Conservation (phyloP, 2,329 filamentous ascomycete genomes). For the Alternaria postmessia region DNA sequence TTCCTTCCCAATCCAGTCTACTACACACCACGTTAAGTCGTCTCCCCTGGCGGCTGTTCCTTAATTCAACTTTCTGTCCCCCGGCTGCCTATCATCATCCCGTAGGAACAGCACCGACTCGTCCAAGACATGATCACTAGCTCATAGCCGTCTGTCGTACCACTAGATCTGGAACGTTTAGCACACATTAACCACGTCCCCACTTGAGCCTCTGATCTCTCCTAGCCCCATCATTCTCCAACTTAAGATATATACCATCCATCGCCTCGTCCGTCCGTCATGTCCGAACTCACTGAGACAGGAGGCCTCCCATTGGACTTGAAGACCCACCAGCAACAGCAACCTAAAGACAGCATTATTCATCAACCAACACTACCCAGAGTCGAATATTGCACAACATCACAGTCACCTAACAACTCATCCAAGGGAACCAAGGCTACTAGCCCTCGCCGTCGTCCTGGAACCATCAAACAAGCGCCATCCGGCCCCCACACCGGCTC, state of each 20-base stretch:
- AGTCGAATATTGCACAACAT: conserved; percentile 31
- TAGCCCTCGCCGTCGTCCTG: conserved; percentile 40
- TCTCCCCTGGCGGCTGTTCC: conserved; percentile 38
- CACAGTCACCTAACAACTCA: conserved; percentile 41
- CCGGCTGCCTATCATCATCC: conserved; percentile 40
- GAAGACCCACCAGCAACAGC: conserved; percentile 30
- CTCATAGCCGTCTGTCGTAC: conserved; percentile 43
- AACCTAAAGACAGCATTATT: conserved; percentile 31
- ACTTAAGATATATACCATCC: conserved; percentile 44
- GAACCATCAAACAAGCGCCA: conserved; percentile 31
- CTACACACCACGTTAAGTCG: conserved; percentile 34
- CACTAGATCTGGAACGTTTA: conserved; percentile 44
- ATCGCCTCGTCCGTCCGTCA: conserved; percentile 38
- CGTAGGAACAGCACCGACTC: conserved; percentile 37
- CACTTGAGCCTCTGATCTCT: conserved; percentile 45
- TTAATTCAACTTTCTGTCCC: conserved; percentile 41
- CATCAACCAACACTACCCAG: conserved; percentile 22
- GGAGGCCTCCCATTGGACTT: conserved; percentile 43
- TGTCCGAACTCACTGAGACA: conserved; percentile 45
- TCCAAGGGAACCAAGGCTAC: conserved; percentile 29
- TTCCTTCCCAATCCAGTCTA: conserved; percentile 36
- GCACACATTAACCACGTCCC: conserved; percentile 36
- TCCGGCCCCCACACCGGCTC: conserved; percentile 36
- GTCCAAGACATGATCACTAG: conserved; percentile 43
- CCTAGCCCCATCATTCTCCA: conserved; percentile 34